Evolutionary conservation across 495 filamentous ascomycete genomes (phyloP), one percentile per base, ranked within the genome.

Genomic region (Xeromyces bisporus): DNA sequence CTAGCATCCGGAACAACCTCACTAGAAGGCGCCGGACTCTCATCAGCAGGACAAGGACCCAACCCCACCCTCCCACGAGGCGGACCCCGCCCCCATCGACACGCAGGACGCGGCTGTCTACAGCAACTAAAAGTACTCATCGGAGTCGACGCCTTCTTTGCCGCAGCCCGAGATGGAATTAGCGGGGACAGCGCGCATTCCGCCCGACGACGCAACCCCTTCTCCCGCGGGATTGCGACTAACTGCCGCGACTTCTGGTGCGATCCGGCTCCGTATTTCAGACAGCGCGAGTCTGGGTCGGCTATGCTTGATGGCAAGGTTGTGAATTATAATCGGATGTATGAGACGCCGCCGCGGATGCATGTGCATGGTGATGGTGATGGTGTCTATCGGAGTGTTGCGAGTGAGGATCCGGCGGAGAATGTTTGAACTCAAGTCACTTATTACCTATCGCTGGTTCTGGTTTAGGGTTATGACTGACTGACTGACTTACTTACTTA

Each of bases 201-300:
- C 10, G 46, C 48, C 12, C 61, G 58, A 15, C 68, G 71, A 33
- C 58, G 62, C 18, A 97, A 97, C 42, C 84, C 82, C 0, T 97
- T 83, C 51, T 86, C 78, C 18, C 67, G 70, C 21, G 89, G 91
- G 11, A 49, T 81, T 10, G 37, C 87, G 16, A 73, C 72, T 18
- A 97, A 97, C 41, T 96, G 87, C 46, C 83, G 73, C 34, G 89
- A 97, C 53, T 97, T 97, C 52, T 97, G 83, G 81, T 83, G 80
- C 42, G 89, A 94, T 46, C 70, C 80, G 0, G 71, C 77, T 11
- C 85, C 89, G 6, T 43, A 91, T 18, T 84, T 94, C 53, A 73
- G 80, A 21, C 66, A 63, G 34, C 68, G 80, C 18, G 68, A 78
- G 38, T 73, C 68, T 32, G 86, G 85, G 3, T 62, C 68, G 15